Conservation (phyloP, 805 yeast species). For the Metschnikowia matae region DNA sequence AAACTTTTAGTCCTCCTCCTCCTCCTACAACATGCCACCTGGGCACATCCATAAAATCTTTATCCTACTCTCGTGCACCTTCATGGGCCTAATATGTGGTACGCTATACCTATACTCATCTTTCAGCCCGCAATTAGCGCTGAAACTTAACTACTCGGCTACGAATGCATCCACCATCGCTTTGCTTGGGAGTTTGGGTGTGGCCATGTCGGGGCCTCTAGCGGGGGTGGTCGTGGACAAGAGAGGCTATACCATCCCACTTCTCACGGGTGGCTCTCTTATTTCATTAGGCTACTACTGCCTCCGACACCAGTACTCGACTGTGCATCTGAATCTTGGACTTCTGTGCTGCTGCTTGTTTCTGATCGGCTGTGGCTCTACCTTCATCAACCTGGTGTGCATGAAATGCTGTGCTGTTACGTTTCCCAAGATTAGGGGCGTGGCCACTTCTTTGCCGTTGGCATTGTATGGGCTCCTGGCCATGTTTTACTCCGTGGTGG, state of each 20-base stretch:
- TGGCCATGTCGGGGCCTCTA: slow-evolving; percentile 60
- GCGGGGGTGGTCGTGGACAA: slow-evolving; percentile 64
- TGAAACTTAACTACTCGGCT: slow-evolving; percentile 52
- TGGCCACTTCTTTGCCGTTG: slow-evolving; percentile 72
- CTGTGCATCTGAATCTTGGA: slow-evolving; percentile 33
- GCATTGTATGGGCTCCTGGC: slow-evolving; percentile 76
- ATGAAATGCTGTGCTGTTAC: slow-evolving; percentile 71
- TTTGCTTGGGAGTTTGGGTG: slow-evolving; percentile 63
- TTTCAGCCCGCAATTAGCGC: slow-evolving; percentile 73
- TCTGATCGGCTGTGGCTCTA: slow-evolving; percentile 65
- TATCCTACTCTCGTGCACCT: slow-evolving; percentile 24
- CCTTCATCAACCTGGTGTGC: slow-evolving; percentile 58
- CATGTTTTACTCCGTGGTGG: slow-evolving; percentile 56
- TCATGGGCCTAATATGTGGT: slow-evolving; percentile 59
- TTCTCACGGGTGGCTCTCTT: slow-evolving; percentile 46
- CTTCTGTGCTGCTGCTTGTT: slow-evolving; percentile 46
- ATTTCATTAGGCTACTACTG: slow-evolving; percentile 55
- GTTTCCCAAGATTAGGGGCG: slow-evolving; percentile 64
- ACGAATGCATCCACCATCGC: slow-evolving; percentile 63
- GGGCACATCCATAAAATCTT: slow-evolving; percentile 17
- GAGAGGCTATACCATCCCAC: slow-evolving; percentile 53
- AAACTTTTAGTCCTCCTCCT: not conserved
- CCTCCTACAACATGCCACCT: not conserved
- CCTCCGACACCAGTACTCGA: slow-evolving; percentile 48
- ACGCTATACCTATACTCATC: slow-evolving; percentile 74